These are phyloP conservation scores for Encephalitozoon hellem DNA, from an alignment of 371 early-diverging fungal species.

Conservation along the genomic window DNA sequence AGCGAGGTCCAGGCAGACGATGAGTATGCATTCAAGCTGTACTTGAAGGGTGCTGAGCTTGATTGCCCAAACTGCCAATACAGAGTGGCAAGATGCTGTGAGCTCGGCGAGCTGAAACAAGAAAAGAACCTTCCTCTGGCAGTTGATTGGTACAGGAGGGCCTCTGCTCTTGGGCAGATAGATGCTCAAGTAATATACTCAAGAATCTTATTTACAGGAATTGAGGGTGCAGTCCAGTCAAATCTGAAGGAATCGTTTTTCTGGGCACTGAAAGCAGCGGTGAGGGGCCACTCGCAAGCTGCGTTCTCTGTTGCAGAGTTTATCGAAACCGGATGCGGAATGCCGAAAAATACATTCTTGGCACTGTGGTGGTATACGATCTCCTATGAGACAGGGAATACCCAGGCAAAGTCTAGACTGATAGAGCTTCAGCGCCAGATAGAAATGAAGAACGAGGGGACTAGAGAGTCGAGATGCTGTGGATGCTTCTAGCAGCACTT, in stretches of 20 bases:
- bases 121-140: slow-evolving; percentile 27
- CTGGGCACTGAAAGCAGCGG: slow-evolving; percentile 50
- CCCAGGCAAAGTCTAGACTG: slow-evolving; percentile 18
- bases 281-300: slow-evolving; percentile 38
- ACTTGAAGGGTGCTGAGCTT: slow-evolving; percentile 50
- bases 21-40: slow-evolving; percentile 54
- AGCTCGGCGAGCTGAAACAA: slow-evolving; percentile 50
- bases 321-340: slow-evolving; percentile 43
- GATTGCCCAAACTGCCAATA: slow-evolving; percentile 57
- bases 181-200: slow-evolving; percentile 48
- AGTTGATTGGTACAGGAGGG: slow-evolving; percentile 49
- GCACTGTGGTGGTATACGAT: slow-evolving; percentile 60
- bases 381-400: slow-evolving; percentile 34
- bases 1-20: slow-evolving; percentile 44
- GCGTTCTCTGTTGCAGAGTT: slow-evolving; percentile 49
- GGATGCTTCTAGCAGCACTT: not conserved
- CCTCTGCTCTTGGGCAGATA: slow-evolving; percentile 56
- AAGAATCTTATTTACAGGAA: slow-evolving; percentile 36
- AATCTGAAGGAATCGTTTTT: slow-evolving; percentile 30
- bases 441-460: slow-evolving; percentile 25
- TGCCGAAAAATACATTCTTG: slow-evolving; percentile 22
- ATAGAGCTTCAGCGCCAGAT: slow-evolving; percentile 17
- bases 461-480: not conserved
- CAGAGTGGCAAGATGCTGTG: slow-evolving; percentile 49
- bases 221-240: not conserved